Percentiles rank a stretch among this genome's conserved stretches.
Conservation (phyloP, 805 yeast genomes). For the Candida arabinofermentans region DNA sequence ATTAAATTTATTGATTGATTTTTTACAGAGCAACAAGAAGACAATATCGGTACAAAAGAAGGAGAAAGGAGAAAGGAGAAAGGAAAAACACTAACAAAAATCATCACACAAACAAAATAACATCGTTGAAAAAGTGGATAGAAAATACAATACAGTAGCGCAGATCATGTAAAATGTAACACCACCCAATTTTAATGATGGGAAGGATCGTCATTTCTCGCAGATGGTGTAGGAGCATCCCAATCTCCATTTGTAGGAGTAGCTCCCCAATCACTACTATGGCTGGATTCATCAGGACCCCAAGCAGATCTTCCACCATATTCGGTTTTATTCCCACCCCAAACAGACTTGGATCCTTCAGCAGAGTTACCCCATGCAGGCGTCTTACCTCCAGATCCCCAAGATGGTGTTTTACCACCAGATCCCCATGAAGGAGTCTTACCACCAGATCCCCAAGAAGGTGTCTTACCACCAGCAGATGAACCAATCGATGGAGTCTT, state of each 20-base stretch:
- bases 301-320: conserved; percentile 42
- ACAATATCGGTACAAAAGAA: neutral
- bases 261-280: conserved; percentile 35
- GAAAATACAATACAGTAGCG: neutral
- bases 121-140: neutral
- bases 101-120: conserved; percentile 2
- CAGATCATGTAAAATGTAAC: neutral
- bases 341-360: conserved; percentile 21
- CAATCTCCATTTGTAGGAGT: conserved; percentile 44
- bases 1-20: no score
- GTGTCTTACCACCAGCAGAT: conserved; percentile 27
- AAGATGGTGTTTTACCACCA: conserved; percentile 30
- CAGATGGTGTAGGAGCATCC: conserved; percentile 44
- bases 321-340: conserved; percentile 16
- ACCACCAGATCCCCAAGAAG: conserved; percentile 38
- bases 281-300: conserved; percentile 29
- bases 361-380: conserved; percentile 48
- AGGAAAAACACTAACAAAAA: neutral
- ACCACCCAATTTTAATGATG: neutral
- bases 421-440: conserved; percentile 51
- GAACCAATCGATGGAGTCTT: conserved; percentile 51
- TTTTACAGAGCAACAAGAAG: neutral
- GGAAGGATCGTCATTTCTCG: neutral
- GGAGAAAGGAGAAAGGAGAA: neutral
- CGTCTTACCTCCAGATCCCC: conserved; percentile 43